Percentiles rank a stretch among this genome's conserved stretches.
Conservation (phyloP, 331 rosid species). For the Acacia concinna region DNA sequence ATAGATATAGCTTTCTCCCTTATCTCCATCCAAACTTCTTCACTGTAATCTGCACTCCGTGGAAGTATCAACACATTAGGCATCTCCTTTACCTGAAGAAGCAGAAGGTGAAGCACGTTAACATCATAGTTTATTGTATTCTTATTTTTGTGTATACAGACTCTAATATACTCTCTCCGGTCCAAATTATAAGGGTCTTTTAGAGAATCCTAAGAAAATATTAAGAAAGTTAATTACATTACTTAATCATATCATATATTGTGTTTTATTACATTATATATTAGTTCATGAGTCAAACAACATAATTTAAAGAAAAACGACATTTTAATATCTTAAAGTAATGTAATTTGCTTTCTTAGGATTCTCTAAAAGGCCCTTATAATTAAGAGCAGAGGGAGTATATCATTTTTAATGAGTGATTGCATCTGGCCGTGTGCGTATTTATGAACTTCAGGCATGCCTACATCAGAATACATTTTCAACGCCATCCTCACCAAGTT, state of each 20-base stretch:
- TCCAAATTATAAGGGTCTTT: too few species aligned
- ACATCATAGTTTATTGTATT: not conserved
- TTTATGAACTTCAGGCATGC: slow-evolving; percentile 11
- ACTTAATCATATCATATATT: too few species aligned
- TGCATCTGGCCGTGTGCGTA: not conserved
- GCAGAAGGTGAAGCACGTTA: slow-evolving; percentile 27
- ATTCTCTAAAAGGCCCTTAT: too few species aligned
- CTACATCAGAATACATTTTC: not conserved
- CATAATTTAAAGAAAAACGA: too few species aligned
- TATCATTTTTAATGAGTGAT: not conserved
- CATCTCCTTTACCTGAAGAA: slow-evolving; percentile 95
- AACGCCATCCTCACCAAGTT: slow-evolving; percentile 12
- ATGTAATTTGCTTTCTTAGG: too few species aligned
- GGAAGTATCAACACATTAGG: slow-evolving; percentile 99
- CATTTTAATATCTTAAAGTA: too few species aligned
- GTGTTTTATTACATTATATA: too few species aligned
- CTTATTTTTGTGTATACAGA: slow-evolving; percentile 3
- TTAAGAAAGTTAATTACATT: too few species aligned
- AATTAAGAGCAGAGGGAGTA: too few species aligned
- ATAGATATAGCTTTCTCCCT: slow-evolving; percentile 94
- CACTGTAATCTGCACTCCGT: slow-evolving; percentile 98
- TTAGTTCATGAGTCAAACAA: too few species aligned
- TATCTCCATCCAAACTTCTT: slow-evolving; percentile 99
- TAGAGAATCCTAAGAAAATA: too few species aligned
- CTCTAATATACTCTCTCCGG: too few species aligned